Evolutionary conservation across 2,329 filamentous ascomycete genomes (phyloP).

Genomic region (Botrytis galanthina): DNA sequence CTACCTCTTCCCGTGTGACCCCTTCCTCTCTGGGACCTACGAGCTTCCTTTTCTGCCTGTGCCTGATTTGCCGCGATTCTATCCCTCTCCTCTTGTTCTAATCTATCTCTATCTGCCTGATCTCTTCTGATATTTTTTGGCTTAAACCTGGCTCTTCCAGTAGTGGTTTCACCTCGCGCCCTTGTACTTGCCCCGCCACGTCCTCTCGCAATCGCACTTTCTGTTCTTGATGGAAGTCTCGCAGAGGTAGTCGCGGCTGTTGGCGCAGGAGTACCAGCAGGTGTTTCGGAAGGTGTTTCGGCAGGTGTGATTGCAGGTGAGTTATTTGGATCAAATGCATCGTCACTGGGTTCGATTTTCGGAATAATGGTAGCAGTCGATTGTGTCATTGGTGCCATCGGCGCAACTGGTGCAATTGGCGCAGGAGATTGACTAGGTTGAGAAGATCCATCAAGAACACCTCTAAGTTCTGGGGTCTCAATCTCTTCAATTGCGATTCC

Average conservation of each 20-base stretch:
- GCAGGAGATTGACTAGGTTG: neutral
- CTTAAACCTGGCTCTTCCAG: constrained; percentile 37
- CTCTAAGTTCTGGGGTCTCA: constrained; percentile 13
- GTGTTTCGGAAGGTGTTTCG: constrained; percentile 37
- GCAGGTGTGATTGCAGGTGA: constrained; percentile 34
- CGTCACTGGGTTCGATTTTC: constrained; percentile 24
- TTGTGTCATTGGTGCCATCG: neutral
- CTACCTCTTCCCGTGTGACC: constrained; percentile 33
- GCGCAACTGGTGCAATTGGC: neutral
- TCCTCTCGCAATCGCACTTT: constrained; percentile 5
- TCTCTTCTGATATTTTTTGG: constrained; percentile 36
- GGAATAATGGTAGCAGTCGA: constrained; percentile 10
- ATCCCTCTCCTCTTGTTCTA: constrained; percentile 27
- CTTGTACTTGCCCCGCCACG: constrained; percentile 13
- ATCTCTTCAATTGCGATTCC: constrained; percentile 18
- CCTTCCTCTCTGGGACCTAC: constrained; percentile 26
- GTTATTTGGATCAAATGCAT: constrained; percentile 32
- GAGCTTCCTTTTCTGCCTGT: constrained; percentile 24
- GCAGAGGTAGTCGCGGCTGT: constrained; percentile 33
- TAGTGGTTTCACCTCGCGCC: constrained; percentile 26
- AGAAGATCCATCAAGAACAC: neutral
- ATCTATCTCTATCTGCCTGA: constrained; percentile 30
- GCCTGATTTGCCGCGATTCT: constrained; percentile 25
- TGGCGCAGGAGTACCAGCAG: constrained; percentile 35
- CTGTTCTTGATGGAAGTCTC: constrained; percentile 20